Base-by-base conservation (phyloP, 192 early-diverging fungal species). In the Backusella tuberculispora region DNA sequence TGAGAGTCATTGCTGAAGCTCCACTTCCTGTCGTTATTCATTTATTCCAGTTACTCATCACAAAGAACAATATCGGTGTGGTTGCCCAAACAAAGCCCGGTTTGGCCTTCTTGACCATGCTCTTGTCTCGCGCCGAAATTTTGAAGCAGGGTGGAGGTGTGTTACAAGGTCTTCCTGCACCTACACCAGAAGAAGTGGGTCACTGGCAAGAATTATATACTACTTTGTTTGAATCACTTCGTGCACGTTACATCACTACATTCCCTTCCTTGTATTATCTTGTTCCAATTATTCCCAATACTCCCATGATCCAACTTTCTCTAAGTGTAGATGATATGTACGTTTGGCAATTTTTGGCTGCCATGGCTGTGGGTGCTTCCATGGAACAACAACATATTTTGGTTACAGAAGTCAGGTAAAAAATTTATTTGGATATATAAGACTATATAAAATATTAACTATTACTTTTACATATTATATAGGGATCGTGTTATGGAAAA, bases 261-360 rank as follows among this genome's bases (percentile, higher is more conserved):
- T 98, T 98, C 79, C 91, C 95, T 21, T 66, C 78, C 37, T 34
- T 73, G 46, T 78, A 66, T 69, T 73, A 68, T 60, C 56, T 73
- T 12, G 75, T 76, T 56, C 84, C 89, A 24, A 80, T 86, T 65
- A 74, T 69, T 74, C 75, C 72, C 56, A 41, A 47, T 69, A 67
- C 76, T 7, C 76, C 80, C 17, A 70, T 81, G 15, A 78, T 81
- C 19, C 50, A 74, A 37, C 71, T 82, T 19, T 45, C 85, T 21
- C 69, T 84, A 44, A 76, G 77, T 75, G 72, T 88, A 63, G 90
- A 95, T 78, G 96, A 98, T 79, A 86, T 95, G 38, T 95, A 97
- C 76, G 93, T 98, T 17, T 99, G 98, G 98, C 97, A 98, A 78
- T 99, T 99, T 74, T 84, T 99, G 81, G 95, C 98, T 0, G 93